phyloP scores from a whole-genome alignment of 2,329 filamentous ascomycete genomes.

The Aspergillus sp. region DNA sequence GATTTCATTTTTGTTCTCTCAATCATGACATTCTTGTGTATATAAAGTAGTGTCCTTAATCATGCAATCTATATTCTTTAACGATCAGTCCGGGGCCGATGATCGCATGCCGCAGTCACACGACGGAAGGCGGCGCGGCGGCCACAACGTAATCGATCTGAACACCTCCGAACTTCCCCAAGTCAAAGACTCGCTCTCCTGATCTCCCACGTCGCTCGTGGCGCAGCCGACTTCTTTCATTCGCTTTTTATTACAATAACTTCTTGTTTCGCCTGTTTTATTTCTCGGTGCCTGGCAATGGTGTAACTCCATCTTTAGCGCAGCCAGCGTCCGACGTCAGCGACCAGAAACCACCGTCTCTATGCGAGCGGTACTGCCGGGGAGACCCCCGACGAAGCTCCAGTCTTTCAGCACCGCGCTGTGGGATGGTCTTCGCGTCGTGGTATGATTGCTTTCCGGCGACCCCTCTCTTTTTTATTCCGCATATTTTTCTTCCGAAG shows the following conservation, averaged over 20 bases:
- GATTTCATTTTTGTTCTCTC: not conserved
- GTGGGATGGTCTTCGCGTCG: conserved; percentile 71
- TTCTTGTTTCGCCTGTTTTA: not conserved
- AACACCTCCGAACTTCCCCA: not conserved
- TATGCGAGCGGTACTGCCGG: conserved; percentile 78
- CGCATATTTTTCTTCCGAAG: not conserved
- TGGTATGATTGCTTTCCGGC: conserved; percentile 53
- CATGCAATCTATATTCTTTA: not conserved
- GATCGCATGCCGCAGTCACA: conserved; percentile 13
- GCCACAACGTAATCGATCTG: conserved; percentile 15
- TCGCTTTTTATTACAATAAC: not conserved
- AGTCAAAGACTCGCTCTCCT: not conserved
- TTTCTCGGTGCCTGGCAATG: conserved; percentile 28
- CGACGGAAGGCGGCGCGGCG: conserved; percentile 15
- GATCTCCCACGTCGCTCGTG: not conserved
- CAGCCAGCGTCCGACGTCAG: conserved; percentile 26
- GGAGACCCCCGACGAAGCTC: conserved; percentile 73
- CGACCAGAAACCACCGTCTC: conserved; percentile 41
- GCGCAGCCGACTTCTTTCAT: not conserved
- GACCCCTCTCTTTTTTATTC: not conserved
- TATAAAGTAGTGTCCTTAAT: not conserved
- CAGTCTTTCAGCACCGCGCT: conserved; percentile 73
- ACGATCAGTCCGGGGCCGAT: not conserved
- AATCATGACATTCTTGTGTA: not conserved
- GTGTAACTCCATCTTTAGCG: conserved; percentile 29